Evolutionary conservation across 495 filamentous ascomycete species (phyloP).

Genomic region (Margaritispora aquatica): DNA sequence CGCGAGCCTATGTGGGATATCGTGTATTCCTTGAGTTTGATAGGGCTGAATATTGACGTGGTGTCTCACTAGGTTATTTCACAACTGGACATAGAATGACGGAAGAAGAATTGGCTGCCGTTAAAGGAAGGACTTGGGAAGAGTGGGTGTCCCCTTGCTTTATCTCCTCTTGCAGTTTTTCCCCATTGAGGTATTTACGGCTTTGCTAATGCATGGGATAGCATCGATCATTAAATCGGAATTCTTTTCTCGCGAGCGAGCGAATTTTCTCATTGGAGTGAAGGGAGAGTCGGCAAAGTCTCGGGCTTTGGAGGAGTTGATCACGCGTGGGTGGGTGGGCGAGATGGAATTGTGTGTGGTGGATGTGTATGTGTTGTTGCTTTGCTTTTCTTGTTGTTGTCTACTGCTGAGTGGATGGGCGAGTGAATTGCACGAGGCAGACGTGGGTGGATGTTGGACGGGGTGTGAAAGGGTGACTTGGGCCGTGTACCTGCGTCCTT

Average conservation of each 20-base stretch:
- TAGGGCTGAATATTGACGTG: constrained; percentile 26
- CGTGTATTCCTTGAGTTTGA: background rate
- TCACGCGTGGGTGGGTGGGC: no score
- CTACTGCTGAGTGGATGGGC: no score
- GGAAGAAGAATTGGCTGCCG: constrained; percentile 74
- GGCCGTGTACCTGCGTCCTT: background rate
- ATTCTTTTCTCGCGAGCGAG: background rate
- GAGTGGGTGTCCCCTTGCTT: constrained; percentile 53
- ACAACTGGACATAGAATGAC: constrained; percentile 91
- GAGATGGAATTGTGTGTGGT: no score
- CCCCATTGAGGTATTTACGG: background rate
- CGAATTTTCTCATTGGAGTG: background rate
- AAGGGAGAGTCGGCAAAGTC: background rate
- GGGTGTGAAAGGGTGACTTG: background rate
- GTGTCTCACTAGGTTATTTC: constrained; percentile 49
- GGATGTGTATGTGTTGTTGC: background rate
- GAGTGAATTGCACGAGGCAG: no score
- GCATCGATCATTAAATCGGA: constrained; percentile 34
- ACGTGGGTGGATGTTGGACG: background rate
- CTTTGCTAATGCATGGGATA: constrained; percentile 15
- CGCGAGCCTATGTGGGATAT: background rate
- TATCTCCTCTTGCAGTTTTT: no score
- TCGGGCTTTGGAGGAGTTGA: no score
- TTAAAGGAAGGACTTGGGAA: constrained; percentile 86
- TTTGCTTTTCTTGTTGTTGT: no score